Evolutionary conservation across 2,329 filamentous ascomycete genomes (phyloP).

Genomic region (Hymenoscyphus infarciens): DNA sequence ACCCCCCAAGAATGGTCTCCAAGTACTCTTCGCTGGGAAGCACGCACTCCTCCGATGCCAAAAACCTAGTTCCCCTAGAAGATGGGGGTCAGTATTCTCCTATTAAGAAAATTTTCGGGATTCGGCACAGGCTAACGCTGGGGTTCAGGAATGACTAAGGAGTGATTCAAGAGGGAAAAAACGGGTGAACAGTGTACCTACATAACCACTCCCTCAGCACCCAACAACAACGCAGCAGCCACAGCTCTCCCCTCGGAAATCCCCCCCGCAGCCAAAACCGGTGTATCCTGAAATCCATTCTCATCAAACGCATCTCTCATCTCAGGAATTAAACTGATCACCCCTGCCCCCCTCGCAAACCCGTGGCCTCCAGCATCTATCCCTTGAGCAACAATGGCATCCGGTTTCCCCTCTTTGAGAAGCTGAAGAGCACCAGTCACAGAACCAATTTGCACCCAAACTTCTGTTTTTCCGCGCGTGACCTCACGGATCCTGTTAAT

Average conservation of each 20-base stretch:
- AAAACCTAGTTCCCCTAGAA: conserved; percentile 50
- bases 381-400: conserved; percentile 38
- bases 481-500: conserved; percentile 28
- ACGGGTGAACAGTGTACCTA: no score
- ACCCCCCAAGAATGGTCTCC: conserved; percentile 43
- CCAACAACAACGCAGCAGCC: conserved; percentile 36
- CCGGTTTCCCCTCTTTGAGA: conserved; percentile 27
- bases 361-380: conserved; percentile 39
- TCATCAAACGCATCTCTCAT: conserved; percentile 31
- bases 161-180: no score
- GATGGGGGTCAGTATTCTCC: no score
- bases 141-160: no score
- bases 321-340: conserved; percentile 38
- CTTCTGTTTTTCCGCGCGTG: conserved; percentile 26
- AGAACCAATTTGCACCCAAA: conserved; percentile 38
- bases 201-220: conserved; percentile 43
- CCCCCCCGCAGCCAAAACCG: conserved; percentile 37
- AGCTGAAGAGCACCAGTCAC: conserved; percentile 31
- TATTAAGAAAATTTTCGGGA: no score
- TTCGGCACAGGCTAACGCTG: no score
- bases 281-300: conserved; percentile 28
- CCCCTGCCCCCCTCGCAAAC: conserved; percentile 30
- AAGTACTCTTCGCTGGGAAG: conserved; percentile 44
- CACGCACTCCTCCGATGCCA: conserved; percentile 45
- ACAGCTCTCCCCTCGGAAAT: conserved; percentile 38